phyloP scores from a whole-genome alignment of 1,284 basidiomycete genomes.

The Apiotrichum sp. region DNA sequence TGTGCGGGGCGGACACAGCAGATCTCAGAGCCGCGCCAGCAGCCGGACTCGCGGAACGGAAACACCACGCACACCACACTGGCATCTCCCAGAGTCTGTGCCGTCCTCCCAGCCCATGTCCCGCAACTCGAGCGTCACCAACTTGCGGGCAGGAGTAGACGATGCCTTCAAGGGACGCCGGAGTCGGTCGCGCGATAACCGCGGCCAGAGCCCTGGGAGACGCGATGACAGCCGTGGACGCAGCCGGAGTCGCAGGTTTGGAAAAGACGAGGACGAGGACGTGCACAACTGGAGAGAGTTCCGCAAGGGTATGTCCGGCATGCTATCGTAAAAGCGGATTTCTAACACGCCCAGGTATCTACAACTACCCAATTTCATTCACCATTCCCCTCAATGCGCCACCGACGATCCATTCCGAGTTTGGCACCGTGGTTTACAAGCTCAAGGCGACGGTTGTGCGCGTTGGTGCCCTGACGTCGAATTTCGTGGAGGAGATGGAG shows the following conservation, averaged over 20 bases:
- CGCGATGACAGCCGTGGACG: conserved; percentile 37
- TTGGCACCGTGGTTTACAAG: conserved; percentile 72
- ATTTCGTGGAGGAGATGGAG: conserved; percentile 64
- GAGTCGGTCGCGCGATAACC: conserved; percentile 16
- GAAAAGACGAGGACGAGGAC: conserved; percentile 51
- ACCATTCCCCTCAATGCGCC: conserved; percentile 73
- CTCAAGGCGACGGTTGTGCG: conserved; percentile 78
- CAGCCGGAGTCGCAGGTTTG: conserved; percentile 42
- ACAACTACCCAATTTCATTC: conserved; percentile 91
- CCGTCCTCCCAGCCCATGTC: conserved; percentile 11
- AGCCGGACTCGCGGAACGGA: conserved; percentile 7
- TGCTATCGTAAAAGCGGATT: not conserved
- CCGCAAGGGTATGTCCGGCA: conserved; percentile 61
- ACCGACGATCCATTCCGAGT: conserved; percentile 70
- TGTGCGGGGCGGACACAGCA: conserved; percentile 19
- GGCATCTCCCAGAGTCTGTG: conserved; percentile 3
- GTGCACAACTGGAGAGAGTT: conserved; percentile 77
- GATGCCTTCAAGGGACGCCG: conserved; percentile 14
- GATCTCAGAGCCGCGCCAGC: conserved; percentile 1
- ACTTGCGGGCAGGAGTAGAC: conserved; percentile 1
- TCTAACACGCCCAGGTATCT: conserved; percentile 58
- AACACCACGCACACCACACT: conserved; percentile 7
- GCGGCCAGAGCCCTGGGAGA: conserved; percentile 10
- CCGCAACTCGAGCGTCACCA: conserved; percentile 1
- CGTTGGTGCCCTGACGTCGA: conserved; percentile 72